Evolutionary conservation across 2,329 filamentous ascomycete species (phyloP).

Genomic region (Pezicula neosporulosa): DNA sequence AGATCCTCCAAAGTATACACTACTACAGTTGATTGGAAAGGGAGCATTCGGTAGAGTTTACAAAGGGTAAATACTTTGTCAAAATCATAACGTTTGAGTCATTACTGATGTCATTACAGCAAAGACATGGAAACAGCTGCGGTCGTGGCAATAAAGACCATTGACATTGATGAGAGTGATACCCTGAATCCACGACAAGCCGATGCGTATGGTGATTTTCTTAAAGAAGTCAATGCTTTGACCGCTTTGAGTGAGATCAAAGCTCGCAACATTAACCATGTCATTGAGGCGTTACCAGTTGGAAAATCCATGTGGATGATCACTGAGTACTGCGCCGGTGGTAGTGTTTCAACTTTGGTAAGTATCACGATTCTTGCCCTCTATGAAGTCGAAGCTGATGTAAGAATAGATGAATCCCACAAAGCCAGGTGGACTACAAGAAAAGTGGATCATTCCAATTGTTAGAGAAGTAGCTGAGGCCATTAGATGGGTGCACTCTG

Average conservation of each 20-base stretch:
- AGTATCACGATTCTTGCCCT: slow-evolving; percentile 39
- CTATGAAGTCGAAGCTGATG: background rate
- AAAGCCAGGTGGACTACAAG: slow-evolving; percentile 59
- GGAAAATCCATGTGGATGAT: slow-evolving; percentile 84
- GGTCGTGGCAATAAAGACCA: slow-evolving; percentile 75
- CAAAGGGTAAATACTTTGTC: slow-evolving; percentile 42
- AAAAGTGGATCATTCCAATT: slow-evolving; percentile 68
- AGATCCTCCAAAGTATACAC: slow-evolving; percentile 61
- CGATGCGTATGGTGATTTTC: slow-evolving; percentile 65
- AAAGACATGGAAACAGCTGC: slow-evolving; percentile 32
- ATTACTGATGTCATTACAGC: slow-evolving; percentile 17
- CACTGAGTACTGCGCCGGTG: slow-evolving; percentile 81
- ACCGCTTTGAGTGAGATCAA: slow-evolving; percentile 70
- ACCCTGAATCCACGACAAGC: slow-evolving; percentile 60
- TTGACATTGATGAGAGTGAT: slow-evolving; percentile 78
- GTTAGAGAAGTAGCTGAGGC: slow-evolving; percentile 64
- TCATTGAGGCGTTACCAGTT: slow-evolving; percentile 75
- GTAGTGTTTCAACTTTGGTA: slow-evolving; percentile 70
- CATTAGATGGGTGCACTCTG: slow-evolving; percentile 63
- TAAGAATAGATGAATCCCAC: slow-evolving; percentile 56
- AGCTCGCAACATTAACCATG: slow-evolving; percentile 76
- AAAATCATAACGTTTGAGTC: background rate
- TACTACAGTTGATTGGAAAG: slow-evolving; percentile 71
- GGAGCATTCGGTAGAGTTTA: slow-evolving; percentile 73
- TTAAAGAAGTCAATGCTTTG: slow-evolving; percentile 67